phyloP scores from a whole-genome alignment of 805 yeast genomes.

The Metschnikowia vanudenii region DNA sequence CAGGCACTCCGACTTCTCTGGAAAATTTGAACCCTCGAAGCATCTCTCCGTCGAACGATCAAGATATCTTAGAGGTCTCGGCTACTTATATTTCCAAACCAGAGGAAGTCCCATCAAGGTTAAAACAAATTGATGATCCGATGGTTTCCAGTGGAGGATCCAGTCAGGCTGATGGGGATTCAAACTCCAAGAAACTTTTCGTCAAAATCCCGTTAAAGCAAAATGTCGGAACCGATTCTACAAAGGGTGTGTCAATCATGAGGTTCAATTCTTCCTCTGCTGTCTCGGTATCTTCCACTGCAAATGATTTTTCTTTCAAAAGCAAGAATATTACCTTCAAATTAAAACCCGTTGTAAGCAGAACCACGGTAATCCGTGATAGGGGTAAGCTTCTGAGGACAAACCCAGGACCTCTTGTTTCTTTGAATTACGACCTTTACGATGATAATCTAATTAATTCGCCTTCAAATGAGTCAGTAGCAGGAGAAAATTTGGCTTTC shows the following conservation, averaged over 20 bases:
- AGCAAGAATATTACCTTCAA: constrained; percentile 6
- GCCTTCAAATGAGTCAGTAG: constrained; percentile 19
- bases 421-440: constrained; percentile 34
- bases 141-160: neutral
- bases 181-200: neutral
- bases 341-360: constrained; percentile 6
- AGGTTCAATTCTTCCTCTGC: neutral
- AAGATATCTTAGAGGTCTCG: neutral
- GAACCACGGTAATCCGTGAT: constrained; percentile 34
- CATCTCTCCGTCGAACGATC: neutral
- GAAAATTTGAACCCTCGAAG: neutral
- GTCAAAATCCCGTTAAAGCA: constrained; percentile 2
- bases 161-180: neutral
- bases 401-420: constrained; percentile 41
- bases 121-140: neutral
- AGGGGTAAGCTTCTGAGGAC: constrained; percentile 31
- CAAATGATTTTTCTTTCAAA: neutral
- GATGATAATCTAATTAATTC: constrained; percentile 34
- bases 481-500: constrained; percentile 31
- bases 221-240: neutral
- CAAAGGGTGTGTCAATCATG: neutral
- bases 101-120: neutral
- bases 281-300: neutral
- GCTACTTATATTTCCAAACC: neutral
- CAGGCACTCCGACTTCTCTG: neutral